Conservation (phyloP, 371 early-diverging fungal genomes). For the Rhizopus delemar region DNA sequence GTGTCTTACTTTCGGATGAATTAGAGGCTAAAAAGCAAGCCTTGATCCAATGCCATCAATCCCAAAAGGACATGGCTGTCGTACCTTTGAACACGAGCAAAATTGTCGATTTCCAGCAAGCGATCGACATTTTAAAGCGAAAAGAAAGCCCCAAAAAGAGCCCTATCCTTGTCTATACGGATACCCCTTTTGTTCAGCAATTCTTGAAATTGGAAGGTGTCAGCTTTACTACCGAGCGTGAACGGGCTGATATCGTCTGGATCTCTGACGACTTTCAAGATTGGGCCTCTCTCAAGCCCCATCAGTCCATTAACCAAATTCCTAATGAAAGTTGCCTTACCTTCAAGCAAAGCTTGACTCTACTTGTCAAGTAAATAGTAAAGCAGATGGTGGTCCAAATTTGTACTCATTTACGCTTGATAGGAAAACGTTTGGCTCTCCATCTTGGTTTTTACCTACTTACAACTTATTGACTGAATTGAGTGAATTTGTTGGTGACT, state of each 20-base stretch:
- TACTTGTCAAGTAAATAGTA: constrained; percentile 45
- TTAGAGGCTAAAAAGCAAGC: constrained; percentile 22
- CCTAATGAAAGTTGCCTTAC: constrained; percentile 58
- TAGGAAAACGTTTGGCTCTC: constrained; percentile 49
- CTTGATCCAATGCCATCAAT: constrained; percentile 39
- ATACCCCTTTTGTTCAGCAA: constrained; percentile 52
- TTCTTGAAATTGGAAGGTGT: constrained; percentile 52
- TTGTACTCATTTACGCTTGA: neutral
- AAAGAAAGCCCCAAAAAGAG: constrained; percentile 16
- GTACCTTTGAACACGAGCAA: neutral
- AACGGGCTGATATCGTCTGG: constrained; percentile 59
- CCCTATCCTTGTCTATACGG: constrained; percentile 15
- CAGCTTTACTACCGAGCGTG: constrained; percentile 43
- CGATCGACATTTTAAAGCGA: constrained; percentile 11
- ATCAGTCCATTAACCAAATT: constrained; percentile 56
- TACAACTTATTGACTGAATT: constrained; percentile 54
- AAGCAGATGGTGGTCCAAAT: constrained; percentile 15
- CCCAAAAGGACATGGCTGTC: neutral
- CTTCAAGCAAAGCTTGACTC: constrained; percentile 51
- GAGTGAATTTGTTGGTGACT: constrained; percentile 54
- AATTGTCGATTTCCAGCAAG: constrained; percentile 9
- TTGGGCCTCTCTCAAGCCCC: constrained; percentile 49
- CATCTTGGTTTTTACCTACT: constrained; percentile 52
- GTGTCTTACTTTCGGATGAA: constrained; percentile 30
- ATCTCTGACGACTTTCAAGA: constrained; percentile 51